Evolutionary conservation across 225 moss, liverwort and hornwort species (phyloP).

Genomic region (Antitrichia curtipendula): DNA sequence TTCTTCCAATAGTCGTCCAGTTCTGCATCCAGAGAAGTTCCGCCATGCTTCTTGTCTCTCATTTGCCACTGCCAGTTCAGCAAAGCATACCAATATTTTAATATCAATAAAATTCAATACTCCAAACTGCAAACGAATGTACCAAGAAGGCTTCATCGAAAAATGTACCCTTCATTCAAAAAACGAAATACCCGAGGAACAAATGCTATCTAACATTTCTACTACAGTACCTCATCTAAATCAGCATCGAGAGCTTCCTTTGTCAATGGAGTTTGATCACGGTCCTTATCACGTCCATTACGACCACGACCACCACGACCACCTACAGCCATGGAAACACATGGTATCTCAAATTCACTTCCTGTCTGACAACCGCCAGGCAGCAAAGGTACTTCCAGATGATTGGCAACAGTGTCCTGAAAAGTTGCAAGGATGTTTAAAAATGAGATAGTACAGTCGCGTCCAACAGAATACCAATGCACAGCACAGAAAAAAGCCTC

Average conservation of each 20-base stretch:
- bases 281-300: not conserved
- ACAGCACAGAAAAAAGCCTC: no score
- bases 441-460: not conserved
- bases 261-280: not conserved
- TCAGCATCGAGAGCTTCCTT: not conserved
- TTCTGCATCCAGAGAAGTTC: not conserved
- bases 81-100: not conserved
- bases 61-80: not conserved
- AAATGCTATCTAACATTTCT: not conserved
- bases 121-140: not conserved
- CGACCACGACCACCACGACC: not conserved
- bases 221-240: not conserved
- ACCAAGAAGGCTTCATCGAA: not conserved
- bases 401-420: not conserved
- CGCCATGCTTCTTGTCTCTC: not conserved
- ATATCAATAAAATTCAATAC: not conserved
- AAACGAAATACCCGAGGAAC: not conserved
- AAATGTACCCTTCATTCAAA: not conserved
- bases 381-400: not conserved
- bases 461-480: not conserved
- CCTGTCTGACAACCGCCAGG: not conserved
- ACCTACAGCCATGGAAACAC: not conserved
- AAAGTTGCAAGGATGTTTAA: not conserved
- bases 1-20: not conserved
- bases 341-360: not conserved